These are phyloP conservation scores for Agrocybe pediades DNA, from an alignment of 768 basidiomycete genomes.

Conservation along the genomic window DNA sequence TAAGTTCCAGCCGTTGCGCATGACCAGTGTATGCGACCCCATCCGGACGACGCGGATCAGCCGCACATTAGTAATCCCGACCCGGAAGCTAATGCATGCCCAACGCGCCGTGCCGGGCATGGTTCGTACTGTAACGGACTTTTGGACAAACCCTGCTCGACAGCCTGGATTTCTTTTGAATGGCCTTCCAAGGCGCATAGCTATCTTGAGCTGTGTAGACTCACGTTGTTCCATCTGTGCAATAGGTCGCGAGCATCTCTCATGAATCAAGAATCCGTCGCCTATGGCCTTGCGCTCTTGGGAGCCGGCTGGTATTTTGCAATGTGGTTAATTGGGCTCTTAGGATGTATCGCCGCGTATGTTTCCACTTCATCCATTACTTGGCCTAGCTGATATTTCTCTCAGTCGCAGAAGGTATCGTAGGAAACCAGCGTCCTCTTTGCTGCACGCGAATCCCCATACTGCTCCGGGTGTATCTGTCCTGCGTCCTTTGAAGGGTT, in stretches of 20 bases:
- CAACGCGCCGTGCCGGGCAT: neutral
- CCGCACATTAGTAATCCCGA: neutral
- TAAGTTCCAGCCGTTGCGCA: neutral
- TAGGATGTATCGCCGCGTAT: constrained; percentile 74
- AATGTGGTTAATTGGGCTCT: constrained; percentile 64
- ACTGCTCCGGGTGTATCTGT: constrained; percentile 88
- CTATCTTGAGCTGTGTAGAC: neutral
- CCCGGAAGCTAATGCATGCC: neutral
- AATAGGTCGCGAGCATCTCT: too few relatives aligned
- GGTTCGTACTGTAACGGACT: too few relatives aligned
- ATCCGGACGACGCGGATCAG: too few relatives aligned
- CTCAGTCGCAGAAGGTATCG: constrained; percentile 77
- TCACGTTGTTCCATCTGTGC: neutral
- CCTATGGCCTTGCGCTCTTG: constrained; percentile 31
- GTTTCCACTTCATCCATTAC: neutral
- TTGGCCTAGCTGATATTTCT: neutral
- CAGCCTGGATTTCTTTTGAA: neutral
- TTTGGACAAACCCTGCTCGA: neutral
- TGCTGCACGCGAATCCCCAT: constrained; percentile 44
- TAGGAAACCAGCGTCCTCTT: constrained; percentile 61
- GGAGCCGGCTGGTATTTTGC: constrained; percentile 62
- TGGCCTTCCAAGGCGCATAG: neutral
- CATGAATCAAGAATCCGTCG: constrained; percentile 16
- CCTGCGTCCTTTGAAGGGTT: constrained; percentile 89
- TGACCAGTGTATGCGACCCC: neutral